phyloP scores from a whole-genome alignment of 2,329 filamentous ascomycete species.

The Curvularia eragrostidis region DNA sequence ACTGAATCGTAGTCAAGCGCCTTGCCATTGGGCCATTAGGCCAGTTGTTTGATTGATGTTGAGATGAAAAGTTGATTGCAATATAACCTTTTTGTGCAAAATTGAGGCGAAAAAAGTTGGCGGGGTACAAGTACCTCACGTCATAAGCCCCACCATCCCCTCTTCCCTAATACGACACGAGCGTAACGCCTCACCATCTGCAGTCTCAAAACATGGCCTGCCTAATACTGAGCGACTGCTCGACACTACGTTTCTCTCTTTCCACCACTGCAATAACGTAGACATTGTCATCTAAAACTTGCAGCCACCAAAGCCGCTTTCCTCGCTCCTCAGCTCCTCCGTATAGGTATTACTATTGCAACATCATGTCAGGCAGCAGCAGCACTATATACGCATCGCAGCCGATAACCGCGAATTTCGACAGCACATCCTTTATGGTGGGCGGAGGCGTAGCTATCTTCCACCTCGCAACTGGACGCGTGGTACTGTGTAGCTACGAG shows the following conservation, averaged over 20 bases:
- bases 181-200: constrained; percentile 8
- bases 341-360: constrained; percentile 5
- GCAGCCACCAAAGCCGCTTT: background rate
- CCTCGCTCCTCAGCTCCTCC: background rate
- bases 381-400: constrained; percentile 14
- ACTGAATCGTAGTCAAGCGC: constrained; percentile 61
- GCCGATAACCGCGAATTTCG: constrained; percentile 35
- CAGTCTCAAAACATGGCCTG: constrained; percentile 10
- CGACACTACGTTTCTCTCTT: too few relatives aligned
- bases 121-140: constrained; percentile 9
- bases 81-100: background rate
- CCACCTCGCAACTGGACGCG: constrained; percentile 54
- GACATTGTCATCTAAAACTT: background rate
- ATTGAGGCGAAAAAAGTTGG: background rate
- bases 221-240: background rate
- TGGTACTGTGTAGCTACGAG: constrained; percentile 57
- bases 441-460: constrained; percentile 58
- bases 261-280: background rate
- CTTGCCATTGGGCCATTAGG: constrained; percentile 62
- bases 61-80: background rate
- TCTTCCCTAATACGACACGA: constrained; percentile 8
- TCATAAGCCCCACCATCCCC: constrained; percentile 15
- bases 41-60: constrained; percentile 22
- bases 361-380: constrained; percentile 10
- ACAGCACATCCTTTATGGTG: constrained; percentile 39